Conservation (phyloP, 345 rosid genomes). For the Laguncularia racemosa region DNA sequence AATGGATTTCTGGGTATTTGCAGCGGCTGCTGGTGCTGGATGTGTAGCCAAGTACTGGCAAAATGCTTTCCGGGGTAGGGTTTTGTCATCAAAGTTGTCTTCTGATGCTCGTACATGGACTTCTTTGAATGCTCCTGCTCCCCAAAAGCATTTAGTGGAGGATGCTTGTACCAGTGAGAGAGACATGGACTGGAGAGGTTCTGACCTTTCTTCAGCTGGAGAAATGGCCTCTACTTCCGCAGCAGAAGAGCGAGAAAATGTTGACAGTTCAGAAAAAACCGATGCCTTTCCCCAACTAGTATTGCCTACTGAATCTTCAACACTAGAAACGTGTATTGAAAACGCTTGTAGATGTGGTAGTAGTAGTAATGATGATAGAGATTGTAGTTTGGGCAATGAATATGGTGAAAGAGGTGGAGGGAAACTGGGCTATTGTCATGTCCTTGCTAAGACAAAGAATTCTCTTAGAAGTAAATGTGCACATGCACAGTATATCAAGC, state of each 20-base stretch:
- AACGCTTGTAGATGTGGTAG: slow-evolving; percentile 10
- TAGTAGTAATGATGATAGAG: not conserved
- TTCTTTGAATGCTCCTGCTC: slow-evolving; percentile 11
- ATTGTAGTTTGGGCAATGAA: not conserved
- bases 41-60: slow-evolving; percentile 49
- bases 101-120: slow-evolving; percentile 21
- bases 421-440: slow-evolving; percentile 18
- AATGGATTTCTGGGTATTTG: slow-evolving; percentile 77
- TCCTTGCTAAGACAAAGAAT: slow-evolving; percentile 24
- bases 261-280: slow-evolving; percentile 14
- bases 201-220: slow-evolving; percentile 24
- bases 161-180: slow-evolving; percentile 18
- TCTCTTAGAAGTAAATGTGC: slow-evolving; percentile 33
- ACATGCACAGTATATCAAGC: slow-evolving; percentile 24
- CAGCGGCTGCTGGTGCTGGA: slow-evolving; percentile 78
- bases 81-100: slow-evolving; percentile 22
- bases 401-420: slow-evolving; percentile 10
- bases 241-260: slow-evolving; percentile 17
- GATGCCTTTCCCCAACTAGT: slow-evolving; percentile 17
- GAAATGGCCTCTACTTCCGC: slow-evolving; percentile 27
- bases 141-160: slow-evolving; percentile 23
- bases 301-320: slow-evolving; percentile 21
- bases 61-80: slow-evolving; percentile 26
- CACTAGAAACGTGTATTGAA: slow-evolving; percentile 13
- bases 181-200: slow-evolving; percentile 14